Percentiles rank a stretch among this genome's conserved stretches.
Conservation (phyloP, 768 basidiomycete genomes). For the Sporobolomyces phaffii region DNA sequence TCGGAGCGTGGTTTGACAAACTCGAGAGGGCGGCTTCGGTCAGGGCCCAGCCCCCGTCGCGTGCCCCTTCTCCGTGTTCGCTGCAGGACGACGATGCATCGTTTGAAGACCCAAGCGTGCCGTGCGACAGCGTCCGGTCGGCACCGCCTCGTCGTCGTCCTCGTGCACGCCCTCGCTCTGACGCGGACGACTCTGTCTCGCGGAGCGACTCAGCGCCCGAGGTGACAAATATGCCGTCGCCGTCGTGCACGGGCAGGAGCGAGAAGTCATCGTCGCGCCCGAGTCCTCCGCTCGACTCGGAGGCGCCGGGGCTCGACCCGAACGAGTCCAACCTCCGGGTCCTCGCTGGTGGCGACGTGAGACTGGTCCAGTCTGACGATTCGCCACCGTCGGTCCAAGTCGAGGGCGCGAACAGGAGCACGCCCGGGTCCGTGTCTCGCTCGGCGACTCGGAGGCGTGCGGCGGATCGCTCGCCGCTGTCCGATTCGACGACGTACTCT, state of each 20-base stretch:
- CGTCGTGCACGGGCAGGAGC: slow-evolving; percentile 19
- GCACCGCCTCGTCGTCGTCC: background rate
- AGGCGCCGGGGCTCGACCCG: background rate
- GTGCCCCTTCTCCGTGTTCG: background rate
- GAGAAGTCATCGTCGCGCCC: background rate
- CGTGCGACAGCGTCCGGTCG: background rate
- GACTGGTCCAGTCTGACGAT: too few relatives aligned
- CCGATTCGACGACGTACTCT: too few relatives aligned
- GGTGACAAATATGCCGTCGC: background rate
- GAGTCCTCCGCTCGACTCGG: background rate
- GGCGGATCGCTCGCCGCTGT: too few relatives aligned
- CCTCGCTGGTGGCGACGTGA: too few relatives aligned
- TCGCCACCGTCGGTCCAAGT: too few relatives aligned
- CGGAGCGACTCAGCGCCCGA: background rate
- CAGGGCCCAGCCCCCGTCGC: slow-evolving; percentile 9
- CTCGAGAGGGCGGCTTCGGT: slow-evolving; percentile 12
- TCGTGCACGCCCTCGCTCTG: background rate
- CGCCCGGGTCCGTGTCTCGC: too few relatives aligned
- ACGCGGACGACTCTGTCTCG: background rate
- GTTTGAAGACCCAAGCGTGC: background rate
- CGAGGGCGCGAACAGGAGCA: too few relatives aligned
- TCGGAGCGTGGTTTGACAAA: background rate
- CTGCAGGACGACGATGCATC: background rate
- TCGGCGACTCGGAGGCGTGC: too few relatives aligned
- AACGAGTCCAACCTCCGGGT: too few relatives aligned